Evolutionary conservation across 805 yeast species (phyloP).

Genomic region (Komagataella ulmi): DNA sequence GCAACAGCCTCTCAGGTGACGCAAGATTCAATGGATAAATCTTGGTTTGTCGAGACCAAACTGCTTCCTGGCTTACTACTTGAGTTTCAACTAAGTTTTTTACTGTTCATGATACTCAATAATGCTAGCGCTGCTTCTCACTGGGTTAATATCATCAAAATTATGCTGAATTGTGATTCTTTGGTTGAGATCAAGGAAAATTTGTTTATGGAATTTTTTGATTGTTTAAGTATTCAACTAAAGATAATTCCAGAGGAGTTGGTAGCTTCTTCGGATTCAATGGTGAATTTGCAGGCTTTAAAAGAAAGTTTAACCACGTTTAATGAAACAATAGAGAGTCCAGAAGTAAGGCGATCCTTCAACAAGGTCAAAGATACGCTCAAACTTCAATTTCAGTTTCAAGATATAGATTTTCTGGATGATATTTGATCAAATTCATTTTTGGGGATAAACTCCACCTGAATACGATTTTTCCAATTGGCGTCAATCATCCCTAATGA

Average conservation of each 20-base stretch:
- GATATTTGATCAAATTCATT: background rate
- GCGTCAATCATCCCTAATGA: background rate
- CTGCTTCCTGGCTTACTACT: conserved; percentile 25
- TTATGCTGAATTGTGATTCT: conserved; percentile 23
- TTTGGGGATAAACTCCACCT: background rate
- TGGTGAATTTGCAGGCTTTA: background rate
- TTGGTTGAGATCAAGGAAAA: conserved; percentile 11
- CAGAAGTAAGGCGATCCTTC: background rate
- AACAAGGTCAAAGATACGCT: background rate
- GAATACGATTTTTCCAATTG: background rate
- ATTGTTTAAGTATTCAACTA: conserved; percentile 22
- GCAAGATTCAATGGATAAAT: conserved; percentile 40
- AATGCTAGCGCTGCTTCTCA: conserved; percentile 53
- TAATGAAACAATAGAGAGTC: background rate
- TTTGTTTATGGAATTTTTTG: conserved; percentile 20
- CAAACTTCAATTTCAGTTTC: background rate
- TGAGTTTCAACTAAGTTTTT: conserved; percentile 40
- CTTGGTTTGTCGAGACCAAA: conserved; percentile 35
- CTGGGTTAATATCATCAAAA: conserved; percentile 40
- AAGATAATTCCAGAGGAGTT: conserved; percentile 18
- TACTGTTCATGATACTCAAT: conserved; percentile 37
- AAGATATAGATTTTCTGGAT: background rate
- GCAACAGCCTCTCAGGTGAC: conserved; percentile 29
- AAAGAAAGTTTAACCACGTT: background rate
- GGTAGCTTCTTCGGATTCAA: background rate